Conservation (phyloP, 2,329 filamentous ascomycete species). For the Ophiobolus disseminans region DNA sequence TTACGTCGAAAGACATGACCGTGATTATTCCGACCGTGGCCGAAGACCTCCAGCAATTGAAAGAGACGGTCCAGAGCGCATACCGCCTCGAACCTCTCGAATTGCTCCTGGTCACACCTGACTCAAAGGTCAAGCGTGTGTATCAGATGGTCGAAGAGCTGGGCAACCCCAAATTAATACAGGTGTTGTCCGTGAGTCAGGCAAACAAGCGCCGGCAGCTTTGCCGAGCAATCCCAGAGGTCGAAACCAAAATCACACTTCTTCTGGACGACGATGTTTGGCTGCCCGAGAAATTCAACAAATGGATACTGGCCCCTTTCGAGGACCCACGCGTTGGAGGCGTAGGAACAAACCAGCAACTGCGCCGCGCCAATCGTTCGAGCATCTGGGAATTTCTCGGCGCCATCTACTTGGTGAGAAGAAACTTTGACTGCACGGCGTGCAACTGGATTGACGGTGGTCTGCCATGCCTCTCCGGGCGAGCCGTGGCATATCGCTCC, state of each 20-base stretch:
- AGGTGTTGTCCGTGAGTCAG: slow-evolving; percentile 78
- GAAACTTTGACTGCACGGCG: slow-evolving; percentile 96
- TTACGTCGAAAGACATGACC: slow-evolving; percentile 84
- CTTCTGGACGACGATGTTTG: slow-evolving; percentile 97
- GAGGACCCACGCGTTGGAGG: slow-evolving; percentile 84
- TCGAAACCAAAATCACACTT: slow-evolving; percentile 82
- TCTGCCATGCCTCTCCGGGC: slow-evolving; percentile 94
- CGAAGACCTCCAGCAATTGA: slow-evolving; percentile 82
- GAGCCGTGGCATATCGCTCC: slow-evolving; percentile 90
- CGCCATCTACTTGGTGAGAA: slow-evolving; percentile 87
- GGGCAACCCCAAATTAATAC: slow-evolving; percentile 65
- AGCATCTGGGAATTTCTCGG: slow-evolving; percentile 88
- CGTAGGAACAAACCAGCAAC: slow-evolving; percentile 88
- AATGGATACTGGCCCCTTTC: slow-evolving; percentile 92
- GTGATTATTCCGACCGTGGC: slow-evolving; percentile 94
- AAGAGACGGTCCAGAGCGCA: slow-evolving; percentile 80
- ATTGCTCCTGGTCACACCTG: slow-evolving; percentile 86
- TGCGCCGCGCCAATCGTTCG: slow-evolving; percentile 71
- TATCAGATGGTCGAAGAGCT: slow-evolving; percentile 62
- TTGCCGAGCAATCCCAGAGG: slow-evolving; percentile 85
- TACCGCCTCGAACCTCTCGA: slow-evolving; percentile 72
- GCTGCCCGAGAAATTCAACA: slow-evolving; percentile 84
- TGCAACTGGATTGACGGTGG: slow-evolving; percentile 95
- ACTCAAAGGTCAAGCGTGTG: slow-evolving; percentile 75
- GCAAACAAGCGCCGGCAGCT: slow-evolving; percentile 97